Evolutionary conservation across 75 land plant genomes (phyloP).

Genomic region (Selaginella moellendorffii): DNA sequence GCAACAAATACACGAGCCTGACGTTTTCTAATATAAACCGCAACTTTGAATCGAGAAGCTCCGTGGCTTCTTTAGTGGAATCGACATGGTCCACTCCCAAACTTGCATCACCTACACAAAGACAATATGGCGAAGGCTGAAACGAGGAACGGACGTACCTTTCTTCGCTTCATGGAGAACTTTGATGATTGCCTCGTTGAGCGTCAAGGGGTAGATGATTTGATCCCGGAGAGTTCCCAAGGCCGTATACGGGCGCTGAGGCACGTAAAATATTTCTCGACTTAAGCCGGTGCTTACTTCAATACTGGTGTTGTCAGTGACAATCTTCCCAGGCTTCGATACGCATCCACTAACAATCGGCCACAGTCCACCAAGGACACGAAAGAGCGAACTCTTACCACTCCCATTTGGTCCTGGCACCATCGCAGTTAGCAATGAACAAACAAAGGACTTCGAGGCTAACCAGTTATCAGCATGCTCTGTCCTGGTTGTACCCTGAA

Average conservation of each 20-base stretch:
- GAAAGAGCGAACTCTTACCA: constrained; percentile 91
- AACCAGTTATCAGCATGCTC: constrained; percentile 94
- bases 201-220: constrained; percentile 86
- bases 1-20: constrained; percentile 67
- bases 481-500: constrained; percentile 44
- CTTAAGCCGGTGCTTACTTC: constrained; percentile 22
- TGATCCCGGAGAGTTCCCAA: constrained; percentile 97
- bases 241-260: constrained; percentile 91
- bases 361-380: constrained; percentile 93
- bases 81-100: not conserved
- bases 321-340: constrained; percentile 28
- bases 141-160: constrained; percentile 9
- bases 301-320: constrained; percentile 5
- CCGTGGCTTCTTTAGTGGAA: constrained; percentile 11
- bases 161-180: constrained; percentile 18
- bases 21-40: constrained; percentile 62
- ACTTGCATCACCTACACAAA: not conserved
- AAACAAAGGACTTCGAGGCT: too few relatives aligned
- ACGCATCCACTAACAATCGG: constrained; percentile 72
- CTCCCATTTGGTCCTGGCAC: constrained; percentile 90
- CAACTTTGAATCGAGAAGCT: constrained; percentile 44
- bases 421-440: not conserved
- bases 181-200: constrained; percentile 56
- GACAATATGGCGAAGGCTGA: not conserved
- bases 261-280: constrained; percentile 67